These are phyloP conservation scores for Fraxinus excelsior DNA, from an alignment of 257 asterid species.

Conservation along the genomic window DNA sequence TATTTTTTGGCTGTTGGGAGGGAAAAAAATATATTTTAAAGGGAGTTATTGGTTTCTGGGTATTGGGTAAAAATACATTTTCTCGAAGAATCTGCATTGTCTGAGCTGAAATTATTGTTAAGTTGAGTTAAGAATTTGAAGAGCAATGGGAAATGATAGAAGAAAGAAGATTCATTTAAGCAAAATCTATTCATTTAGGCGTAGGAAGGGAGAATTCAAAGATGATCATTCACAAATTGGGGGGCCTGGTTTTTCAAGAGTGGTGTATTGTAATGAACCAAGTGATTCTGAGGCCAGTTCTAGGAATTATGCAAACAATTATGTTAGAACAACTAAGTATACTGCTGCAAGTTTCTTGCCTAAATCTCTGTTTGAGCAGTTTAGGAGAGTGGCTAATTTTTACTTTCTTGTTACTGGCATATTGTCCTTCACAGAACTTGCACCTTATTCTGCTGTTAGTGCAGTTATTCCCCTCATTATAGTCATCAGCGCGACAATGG, in stretches of 20 bases:
- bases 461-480: conserved; percentile 57
- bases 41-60: conserved; percentile 27
- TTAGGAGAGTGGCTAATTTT: conserved; percentile 74
- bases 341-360: conserved; percentile 68
- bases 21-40: conserved; percentile 1
- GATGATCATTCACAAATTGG: conserved; percentile 61
- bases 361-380: conserved; percentile 75
- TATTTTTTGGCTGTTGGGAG: conserved; percentile 15
- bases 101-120: too few relatives aligned
- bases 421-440: conserved; percentile 60
- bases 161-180: conserved; percentile 49
- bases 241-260: conserved; percentile 68
- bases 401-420: conserved; percentile 61
- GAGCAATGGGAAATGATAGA: conserved; percentile 32
- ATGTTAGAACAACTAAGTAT: conserved; percentile 71
- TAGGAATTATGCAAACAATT: conserved; percentile 46
- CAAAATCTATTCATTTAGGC: conserved; percentile 44
- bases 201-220: conserved; percentile 36
- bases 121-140: conserved; percentile 9
- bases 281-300: conserved; percentile 36
- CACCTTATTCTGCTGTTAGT: conserved; percentile 61
- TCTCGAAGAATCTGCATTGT: conserved; percentile 7
- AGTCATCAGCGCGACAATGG: conserved; percentile 67
- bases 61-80: conserved; percentile 23
- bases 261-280: conserved; percentile 63